Evolutionary conservation across 306 rosid genomes (phyloP).

Genomic region (Medicago ruthenica): DNA sequence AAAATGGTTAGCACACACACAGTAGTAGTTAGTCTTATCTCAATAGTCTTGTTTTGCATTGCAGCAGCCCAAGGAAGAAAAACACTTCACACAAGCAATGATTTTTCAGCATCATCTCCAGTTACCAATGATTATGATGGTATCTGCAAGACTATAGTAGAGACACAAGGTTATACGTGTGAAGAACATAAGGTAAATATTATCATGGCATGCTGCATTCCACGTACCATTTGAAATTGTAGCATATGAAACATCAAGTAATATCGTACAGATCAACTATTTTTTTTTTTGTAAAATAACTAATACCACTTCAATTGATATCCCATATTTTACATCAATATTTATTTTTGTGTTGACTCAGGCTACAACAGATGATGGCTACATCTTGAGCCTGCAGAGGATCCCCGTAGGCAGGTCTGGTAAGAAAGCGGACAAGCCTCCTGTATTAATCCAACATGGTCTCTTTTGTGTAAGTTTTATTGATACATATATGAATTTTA

Average conservation of each 20-base stretch:
- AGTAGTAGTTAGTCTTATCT: conserved; percentile 5
- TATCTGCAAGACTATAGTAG: conserved; percentile 62
- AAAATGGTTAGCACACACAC: conserved; percentile 33
- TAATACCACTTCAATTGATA: too few species aligned
- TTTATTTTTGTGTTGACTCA: neutral
- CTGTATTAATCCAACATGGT: conserved; percentile 72
- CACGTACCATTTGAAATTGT: neutral
- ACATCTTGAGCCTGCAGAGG: conserved; percentile 69
- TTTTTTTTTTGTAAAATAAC: too few species aligned
- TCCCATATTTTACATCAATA: neutral
- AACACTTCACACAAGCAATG: conserved; percentile 15
- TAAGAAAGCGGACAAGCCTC: conserved; percentile 45
- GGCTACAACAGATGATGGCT: conserved; percentile 71
- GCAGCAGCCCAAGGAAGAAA: conserved; percentile 42
- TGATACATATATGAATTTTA: neutral
- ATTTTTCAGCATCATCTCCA: conserved; percentile 16
- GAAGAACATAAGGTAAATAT: conserved; percentile 60
- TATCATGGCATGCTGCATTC: neutral
- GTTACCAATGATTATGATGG: conserved; percentile 45
- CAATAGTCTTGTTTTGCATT: conserved; percentile 30
- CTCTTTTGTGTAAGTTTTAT: conserved; percentile 56
- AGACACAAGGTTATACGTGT: conserved; percentile 65
- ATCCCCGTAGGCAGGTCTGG: conserved; percentile 53
- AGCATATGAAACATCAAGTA: too few species aligned
- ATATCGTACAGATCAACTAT: too few species aligned